Evolutionary conservation across 2,329 filamentous ascomycete genomes (phyloP).

Genomic region (Aspergillus jensenii): DNA sequence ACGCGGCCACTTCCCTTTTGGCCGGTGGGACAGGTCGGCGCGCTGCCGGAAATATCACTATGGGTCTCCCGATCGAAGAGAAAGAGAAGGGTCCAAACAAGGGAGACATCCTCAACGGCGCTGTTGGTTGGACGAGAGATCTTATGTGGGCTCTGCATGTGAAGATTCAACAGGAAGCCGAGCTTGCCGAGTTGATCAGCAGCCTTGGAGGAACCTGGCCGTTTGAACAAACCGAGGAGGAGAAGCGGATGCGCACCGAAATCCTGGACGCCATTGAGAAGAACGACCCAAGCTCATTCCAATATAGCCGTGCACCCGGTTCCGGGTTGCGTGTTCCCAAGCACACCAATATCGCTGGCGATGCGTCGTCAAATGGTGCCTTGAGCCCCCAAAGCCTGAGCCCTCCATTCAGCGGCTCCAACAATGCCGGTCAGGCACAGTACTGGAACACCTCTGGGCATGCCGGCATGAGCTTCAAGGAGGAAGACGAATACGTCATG

Average conservation of each 20-base stretch:
- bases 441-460: conserved; percentile 53
- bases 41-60: conserved; percentile 83
- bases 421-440: conserved; percentile 56
- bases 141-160: conserved; percentile 95
- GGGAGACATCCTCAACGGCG: conserved; percentile 95
- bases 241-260: conserved; percentile 93
- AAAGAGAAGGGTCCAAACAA: conserved; percentile 99
- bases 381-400: conserved; percentile 64
- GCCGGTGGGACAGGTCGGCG: conserved; percentile 81
- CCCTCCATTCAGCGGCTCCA: conserved; percentile 70
- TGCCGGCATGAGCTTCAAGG: conserved; percentile 75
- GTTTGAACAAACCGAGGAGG: conserved; percentile 84
- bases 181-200: conserved; percentile 73
- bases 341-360: conserved; percentile 87
- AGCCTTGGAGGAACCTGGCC: conserved; percentile 74
- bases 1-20: conserved; percentile 75
- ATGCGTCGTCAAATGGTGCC: conserved; percentile 57
- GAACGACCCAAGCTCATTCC: conserved; percentile 73
- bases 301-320: conserved; percentile 79
- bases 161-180: conserved; percentile 85
- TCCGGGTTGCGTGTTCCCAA: conserved; percentile 87
- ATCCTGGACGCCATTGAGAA: conserved; percentile 82
- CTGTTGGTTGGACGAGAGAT: conserved; percentile 95
- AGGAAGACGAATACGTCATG: conserved; percentile 93
- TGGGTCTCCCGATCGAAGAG: conserved; percentile 88